Evolutionary conservation across 257 asterid species (phyloP), one percentile per base, ranked within the genome.

Genomic region (Capsicum pubescens): DNA sequence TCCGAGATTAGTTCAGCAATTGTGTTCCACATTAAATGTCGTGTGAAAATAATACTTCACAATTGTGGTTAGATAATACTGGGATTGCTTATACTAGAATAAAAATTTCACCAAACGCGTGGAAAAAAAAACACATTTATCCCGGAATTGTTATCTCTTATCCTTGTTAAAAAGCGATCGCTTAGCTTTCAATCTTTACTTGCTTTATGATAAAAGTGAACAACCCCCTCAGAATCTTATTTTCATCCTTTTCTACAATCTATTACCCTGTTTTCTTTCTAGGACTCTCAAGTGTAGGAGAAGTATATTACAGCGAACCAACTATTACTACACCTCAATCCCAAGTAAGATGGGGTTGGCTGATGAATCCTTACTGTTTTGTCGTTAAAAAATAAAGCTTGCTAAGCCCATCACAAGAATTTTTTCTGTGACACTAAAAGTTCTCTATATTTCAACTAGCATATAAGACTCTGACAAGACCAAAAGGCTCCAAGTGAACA

Each of bases 141-240:
- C 68, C 14, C 8, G 8, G 7, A 61, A 19, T 19, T 60, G 67
- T 60, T 60, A n/a, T 61, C 15, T 36, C 68, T 61, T 61, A 61
- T 61, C 69, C 69, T 19, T 14, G 39, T 1, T 19, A 21, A 61
- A 14, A 61, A 61, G 21, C 16, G 16, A 35, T 3, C 32, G 39
- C 69, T 61, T 61, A 61, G 69, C 69, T 9, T 61, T 61, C 69
- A 61, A 61, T 61, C 69, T 21, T 61, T 61, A 61, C 39, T 61
- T 21, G 69, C 69, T 61, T 61, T 19, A 61, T 21, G 39, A 21
- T 61, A 21, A 61, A 61, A 61, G 69, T 21, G 15, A 61, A 21
- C 69, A 19, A 61, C 39, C 69, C 69, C 16, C 42, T 60, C 36
- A 69, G 26, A 42, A 8, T 42, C 16, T 44, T 16, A 39, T 42